These are phyloP conservation scores for Wickerhamomyces bovis DNA, from an alignment of 805 yeast species.

Conservation along the genomic window DNA sequence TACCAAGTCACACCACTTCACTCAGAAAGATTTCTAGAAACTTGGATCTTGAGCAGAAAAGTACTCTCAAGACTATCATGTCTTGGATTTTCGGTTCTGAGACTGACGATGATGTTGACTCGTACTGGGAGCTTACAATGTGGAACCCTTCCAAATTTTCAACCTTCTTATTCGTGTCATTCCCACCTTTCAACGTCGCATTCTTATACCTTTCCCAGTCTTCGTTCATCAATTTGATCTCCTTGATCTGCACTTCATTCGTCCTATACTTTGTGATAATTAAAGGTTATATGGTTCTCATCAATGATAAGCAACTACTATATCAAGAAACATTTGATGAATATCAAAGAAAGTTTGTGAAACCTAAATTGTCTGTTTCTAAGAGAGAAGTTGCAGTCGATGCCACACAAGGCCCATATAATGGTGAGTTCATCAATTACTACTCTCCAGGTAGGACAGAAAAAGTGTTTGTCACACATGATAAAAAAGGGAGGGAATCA, in stretches of 20 bases:
- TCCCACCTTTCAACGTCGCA: slow-evolving; percentile 52
- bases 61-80: background rate
- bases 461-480: slow-evolving; percentile 48
- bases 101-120: slow-evolving; percentile 16
- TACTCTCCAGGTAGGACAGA: slow-evolving; percentile 27
- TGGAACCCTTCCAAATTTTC: slow-evolving; percentile 66
- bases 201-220: slow-evolving; percentile 35
- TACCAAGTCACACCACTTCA: slow-evolving; percentile 10
- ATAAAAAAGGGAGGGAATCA: slow-evolving; percentile 25
- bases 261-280: slow-evolving; percentile 34
- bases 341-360: slow-evolving; percentile 54
- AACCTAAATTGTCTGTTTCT: slow-evolving; percentile 45
- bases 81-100: slow-evolving; percentile 1
- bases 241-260: slow-evolving; percentile 31
- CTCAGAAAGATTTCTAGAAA: slow-evolving; percentile 16
- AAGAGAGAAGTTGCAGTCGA: slow-evolving; percentile 58
- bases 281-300: slow-evolving; percentile 38
- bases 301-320: slow-evolving; percentile 55
- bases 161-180: slow-evolving; percentile 42
- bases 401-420: slow-evolving; percentile 37
- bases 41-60: background rate
- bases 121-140: slow-evolving; percentile 50
- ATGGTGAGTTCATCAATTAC: slow-evolving; percentile 22
- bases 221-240: slow-evolving; percentile 31
- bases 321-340: slow-evolving; percentile 58